Base-by-base conservation (phyloP, 257 asterid species). In the Petunia axillaris region DNA sequence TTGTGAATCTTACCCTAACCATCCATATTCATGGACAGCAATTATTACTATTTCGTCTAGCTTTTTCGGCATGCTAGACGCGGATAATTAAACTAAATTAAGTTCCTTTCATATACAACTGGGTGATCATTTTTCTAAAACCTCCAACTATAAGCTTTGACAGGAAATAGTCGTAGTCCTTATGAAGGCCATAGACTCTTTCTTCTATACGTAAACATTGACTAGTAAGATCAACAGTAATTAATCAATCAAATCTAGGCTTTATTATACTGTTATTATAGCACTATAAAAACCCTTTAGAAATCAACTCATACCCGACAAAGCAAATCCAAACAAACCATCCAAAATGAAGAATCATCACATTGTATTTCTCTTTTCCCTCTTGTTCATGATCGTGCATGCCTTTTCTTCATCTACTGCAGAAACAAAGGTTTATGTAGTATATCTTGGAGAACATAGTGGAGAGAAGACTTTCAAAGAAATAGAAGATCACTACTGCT, bases 381-480 rank as follows among this genome's bases (percentile, higher is more conserved):
- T 70, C 10, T 46, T 70, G 58, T 4, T 70, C 2, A 4, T 66
- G 8, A 40, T 3, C 10, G 40, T 70, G 44, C 8, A 52, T 68
- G 39, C 40, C 15, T 68, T 68, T 44, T 55, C 25, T 70, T 70
- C 43, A 70, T 70, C 40, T 70, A 70, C 5, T 46, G 8, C 3
- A 2, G 58, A 70, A 70, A 2, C 1, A 16, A 70, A 87, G 89
- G 85, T 87, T 2, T 86, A 87, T 67, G 37, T 89, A 7, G 91
- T 86, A 57, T 89, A 87, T 78, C 70, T 89, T 62, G 90, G 92
- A 71, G 89, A 78, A 58, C 91, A 89, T 36, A 75, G n/a, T 9
- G 89, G 86, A 63, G 71, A 58, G 6, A 86, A 79, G 76, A 84
- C 85, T 2, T 67, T 46, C 9, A 44, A 86, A 9, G 89, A 86